Conservation (phyloP, 2,329 filamentous ascomycete species). For the Cercospora sojina region DNA sequence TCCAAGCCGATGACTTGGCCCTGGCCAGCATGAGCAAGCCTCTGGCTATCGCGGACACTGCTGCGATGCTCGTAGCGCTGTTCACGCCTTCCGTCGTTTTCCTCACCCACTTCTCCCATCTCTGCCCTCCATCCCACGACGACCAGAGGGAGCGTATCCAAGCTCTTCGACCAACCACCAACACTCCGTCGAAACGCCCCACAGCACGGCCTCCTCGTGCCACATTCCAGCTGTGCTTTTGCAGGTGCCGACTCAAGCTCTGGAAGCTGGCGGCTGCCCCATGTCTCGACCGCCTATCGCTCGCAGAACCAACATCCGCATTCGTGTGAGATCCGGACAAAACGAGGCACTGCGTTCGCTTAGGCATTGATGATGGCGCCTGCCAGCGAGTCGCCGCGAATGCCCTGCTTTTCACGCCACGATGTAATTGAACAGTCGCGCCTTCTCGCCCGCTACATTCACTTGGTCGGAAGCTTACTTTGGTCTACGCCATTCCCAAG, state of each 20-base stretch:
- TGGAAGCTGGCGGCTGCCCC: not conserved
- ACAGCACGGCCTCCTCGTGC: not conserved
- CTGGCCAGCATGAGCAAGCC: not conserved
- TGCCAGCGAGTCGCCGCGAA: not conserved
- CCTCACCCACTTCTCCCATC: not conserved
- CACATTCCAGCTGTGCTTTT: constrained; percentile 1
- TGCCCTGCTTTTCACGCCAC: not conserved
- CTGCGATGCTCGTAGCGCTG: not conserved
- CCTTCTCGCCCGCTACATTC: not conserved
- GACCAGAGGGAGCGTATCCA: not conserved
- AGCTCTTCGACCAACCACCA: not conserved
- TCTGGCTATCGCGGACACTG: not conserved
- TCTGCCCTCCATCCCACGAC: not conserved
- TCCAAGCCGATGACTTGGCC: not conserved
- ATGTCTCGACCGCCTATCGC: constrained; percentile 5
- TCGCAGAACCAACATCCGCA: not conserved
- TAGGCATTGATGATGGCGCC: not conserved
- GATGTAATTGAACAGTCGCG: not conserved
- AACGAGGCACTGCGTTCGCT: constrained; percentile 2
- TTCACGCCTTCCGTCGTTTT: not conserved
- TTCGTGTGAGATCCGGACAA: not conserved
- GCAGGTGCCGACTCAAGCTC: constrained; percentile 1
- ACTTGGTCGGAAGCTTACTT: not conserved
- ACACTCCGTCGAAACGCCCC: not conserved
- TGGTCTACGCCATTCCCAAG: not conserved